phyloP scores from a whole-genome alignment of 176 grass and related monocot genomes.

The Oryza rufipogon region DNA sequence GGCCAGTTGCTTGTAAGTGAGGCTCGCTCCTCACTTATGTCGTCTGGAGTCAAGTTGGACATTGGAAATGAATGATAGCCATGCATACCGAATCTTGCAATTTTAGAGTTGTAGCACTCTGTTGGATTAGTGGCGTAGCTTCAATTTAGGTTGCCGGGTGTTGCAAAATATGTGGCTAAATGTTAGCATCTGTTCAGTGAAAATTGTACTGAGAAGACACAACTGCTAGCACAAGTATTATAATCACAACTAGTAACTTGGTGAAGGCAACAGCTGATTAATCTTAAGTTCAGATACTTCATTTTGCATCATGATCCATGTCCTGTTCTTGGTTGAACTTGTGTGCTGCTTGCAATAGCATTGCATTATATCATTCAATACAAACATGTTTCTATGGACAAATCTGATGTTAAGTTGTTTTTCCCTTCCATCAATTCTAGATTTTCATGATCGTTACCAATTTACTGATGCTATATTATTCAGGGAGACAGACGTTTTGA shows the following conservation, averaged over 20 bases:
- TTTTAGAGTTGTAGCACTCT: neutral
- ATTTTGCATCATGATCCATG: neutral
- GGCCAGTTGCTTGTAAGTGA: neutral
- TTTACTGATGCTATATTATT: neutral
- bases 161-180: neutral
- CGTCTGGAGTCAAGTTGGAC: neutral
- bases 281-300: neutral
- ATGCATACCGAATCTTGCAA: neutral
- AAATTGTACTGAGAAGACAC: neutral
- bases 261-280: neutral
- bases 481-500: neutral
- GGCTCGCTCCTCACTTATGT: neutral
- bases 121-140: neutral
- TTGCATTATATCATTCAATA: neutral
- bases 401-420: neutral
- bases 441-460: neutral
- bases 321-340: neutral
- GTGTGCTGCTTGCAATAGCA: neutral
- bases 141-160: neutral
- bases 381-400: neutral
- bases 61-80: slow-evolving; percentile 20
- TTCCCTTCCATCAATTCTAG: neutral
- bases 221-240: neutral
- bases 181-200: neutral
- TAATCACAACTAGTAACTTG: neutral